Evolutionary conservation across 257 asterid species (phyloP).

Genomic region (Hygrophila difformis): DNA sequence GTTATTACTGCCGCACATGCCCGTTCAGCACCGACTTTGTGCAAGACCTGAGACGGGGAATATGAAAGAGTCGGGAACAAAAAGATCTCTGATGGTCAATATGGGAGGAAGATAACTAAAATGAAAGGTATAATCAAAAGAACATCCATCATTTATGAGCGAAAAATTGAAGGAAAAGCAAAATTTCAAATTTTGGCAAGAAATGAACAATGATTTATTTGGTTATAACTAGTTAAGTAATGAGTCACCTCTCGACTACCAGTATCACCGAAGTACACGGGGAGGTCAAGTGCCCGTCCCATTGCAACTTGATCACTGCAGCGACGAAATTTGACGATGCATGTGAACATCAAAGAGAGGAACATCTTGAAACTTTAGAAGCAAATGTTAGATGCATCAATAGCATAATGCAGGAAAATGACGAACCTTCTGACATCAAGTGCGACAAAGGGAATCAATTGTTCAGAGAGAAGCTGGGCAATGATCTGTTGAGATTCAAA

Average conservation of each 20-base stretch:
- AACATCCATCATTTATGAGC: too few species aligned
- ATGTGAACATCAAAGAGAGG: too few species aligned
- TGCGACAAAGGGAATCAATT: slow-evolving; percentile 96
- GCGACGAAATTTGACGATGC: too few species aligned
- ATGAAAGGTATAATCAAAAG: too few species aligned
- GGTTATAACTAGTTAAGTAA: too few species aligned
- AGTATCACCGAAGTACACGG: slow-evolving; percentile 98
- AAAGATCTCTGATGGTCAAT: too few species aligned
- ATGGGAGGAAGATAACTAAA: too few species aligned
- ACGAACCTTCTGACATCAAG: slow-evolving; percentile 95
- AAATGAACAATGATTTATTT: slow-evolving; percentile 10
- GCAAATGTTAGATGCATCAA: too few species aligned
- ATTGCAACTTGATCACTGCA: slow-evolving; percentile 85
- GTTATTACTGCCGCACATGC: slow-evolving; percentile 99
- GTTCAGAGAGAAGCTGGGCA: slow-evolving; percentile 99
- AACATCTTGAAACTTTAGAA: too few species aligned
- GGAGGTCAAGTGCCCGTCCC: slow-evolving; percentile 99
- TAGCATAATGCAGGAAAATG: slow-evolving; percentile 1
- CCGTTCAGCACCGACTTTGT: slow-evolving; percentile 93
- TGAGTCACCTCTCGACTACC: slow-evolving; percentile 84
- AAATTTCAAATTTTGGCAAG: background rate
- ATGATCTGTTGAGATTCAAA: slow-evolving; percentile 59
- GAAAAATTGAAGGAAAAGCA: too few species aligned
- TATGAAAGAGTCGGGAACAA: slow-evolving; percentile 12
- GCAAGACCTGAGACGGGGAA: slow-evolving; percentile 66